A percentile compares a stretch with the other conserved stretches of the same genome.
phyloP scores from a whole-genome alignment of 495 filamentous ascomycete genomes.

The Xylaria intraflava region DNA sequence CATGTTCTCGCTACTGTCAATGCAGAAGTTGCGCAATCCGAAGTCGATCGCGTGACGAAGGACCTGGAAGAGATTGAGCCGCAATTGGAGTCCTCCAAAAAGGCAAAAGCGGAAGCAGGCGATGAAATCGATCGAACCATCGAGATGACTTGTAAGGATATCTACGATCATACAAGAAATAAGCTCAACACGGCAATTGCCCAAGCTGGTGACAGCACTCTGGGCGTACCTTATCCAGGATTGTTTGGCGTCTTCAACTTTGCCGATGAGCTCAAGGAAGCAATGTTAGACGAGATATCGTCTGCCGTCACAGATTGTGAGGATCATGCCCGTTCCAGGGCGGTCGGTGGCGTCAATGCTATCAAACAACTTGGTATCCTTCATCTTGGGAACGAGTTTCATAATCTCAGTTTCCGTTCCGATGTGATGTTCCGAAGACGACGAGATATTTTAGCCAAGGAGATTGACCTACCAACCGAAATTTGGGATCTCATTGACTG shows the following conservation, averaged over 20 bases:
- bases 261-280: constrained; percentile 84
- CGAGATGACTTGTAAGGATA: constrained; percentile 74
- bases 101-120: constrained; percentile 71
- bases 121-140: constrained; percentile 76
- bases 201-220: constrained; percentile 65
- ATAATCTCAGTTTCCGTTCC: constrained; percentile 74
- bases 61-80: constrained; percentile 81
- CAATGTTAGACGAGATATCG: constrained; percentile 84
- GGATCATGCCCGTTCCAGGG: constrained; percentile 71
- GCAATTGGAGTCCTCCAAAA: constrained; percentile 73
- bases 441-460: constrained; percentile 69
- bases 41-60: constrained; percentile 74
- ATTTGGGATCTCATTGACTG: constrained; percentile 91
- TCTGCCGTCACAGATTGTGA: constrained; percentile 72
- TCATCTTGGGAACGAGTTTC: constrained; percentile 81
- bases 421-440: constrained; percentile 88
- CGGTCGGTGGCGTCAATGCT: constrained; percentile 72
- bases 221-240: constrained; percentile 81
- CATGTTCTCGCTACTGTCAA: constrained; percentile 80
- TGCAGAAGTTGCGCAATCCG: constrained; percentile 73
- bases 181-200: constrained; percentile 65
- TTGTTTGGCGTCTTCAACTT: constrained; percentile 81
- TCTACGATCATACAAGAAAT: constrained; percentile 74
- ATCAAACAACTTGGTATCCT: constrained; percentile 84
- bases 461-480: constrained; percentile 82